These are phyloP conservation scores for Penicillium sp. DNA, from an alignment of 2,329 filamentous ascomycete species.

Conservation along the genomic window DNA sequence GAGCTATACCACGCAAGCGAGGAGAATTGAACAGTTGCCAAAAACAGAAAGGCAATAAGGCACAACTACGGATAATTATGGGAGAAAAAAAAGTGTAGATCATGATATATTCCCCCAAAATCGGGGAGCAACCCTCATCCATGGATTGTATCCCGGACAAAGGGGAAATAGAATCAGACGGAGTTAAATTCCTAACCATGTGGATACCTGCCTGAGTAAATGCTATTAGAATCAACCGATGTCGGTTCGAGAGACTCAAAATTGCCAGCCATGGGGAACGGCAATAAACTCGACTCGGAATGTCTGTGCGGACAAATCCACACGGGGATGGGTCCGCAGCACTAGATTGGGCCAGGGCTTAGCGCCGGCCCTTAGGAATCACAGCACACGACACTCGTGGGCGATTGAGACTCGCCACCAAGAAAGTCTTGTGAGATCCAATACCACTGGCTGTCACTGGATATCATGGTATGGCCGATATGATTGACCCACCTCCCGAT, in stretches of 20 bases:
- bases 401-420: background rate
- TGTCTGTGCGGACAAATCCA: background rate
- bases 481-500: constrained; percentile 1
- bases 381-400: too few relatives aligned
- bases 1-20: constrained; percentile 49
- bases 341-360: background rate
- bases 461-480: background rate
- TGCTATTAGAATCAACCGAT: background rate
- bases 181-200: too few relatives aligned
- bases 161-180: too few relatives aligned
- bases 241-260: background rate
- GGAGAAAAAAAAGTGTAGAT: too few relatives aligned
- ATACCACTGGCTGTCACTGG: too few relatives aligned
- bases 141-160: too few relatives aligned
- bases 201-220: background rate
- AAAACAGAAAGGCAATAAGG: background rate
- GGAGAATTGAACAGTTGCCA: background rate
- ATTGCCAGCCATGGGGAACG: background rate
- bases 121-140: too few relatives aligned
- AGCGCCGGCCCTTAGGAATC: too few relatives aligned
- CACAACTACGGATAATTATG: too few relatives aligned
- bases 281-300: background rate
- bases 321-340: background rate
- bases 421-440: background rate
- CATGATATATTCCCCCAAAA: too few relatives aligned